phyloP scores from a whole-genome alignment of 1,284 basidiomycete genomes.

The Trichosporon sp. region DNA sequence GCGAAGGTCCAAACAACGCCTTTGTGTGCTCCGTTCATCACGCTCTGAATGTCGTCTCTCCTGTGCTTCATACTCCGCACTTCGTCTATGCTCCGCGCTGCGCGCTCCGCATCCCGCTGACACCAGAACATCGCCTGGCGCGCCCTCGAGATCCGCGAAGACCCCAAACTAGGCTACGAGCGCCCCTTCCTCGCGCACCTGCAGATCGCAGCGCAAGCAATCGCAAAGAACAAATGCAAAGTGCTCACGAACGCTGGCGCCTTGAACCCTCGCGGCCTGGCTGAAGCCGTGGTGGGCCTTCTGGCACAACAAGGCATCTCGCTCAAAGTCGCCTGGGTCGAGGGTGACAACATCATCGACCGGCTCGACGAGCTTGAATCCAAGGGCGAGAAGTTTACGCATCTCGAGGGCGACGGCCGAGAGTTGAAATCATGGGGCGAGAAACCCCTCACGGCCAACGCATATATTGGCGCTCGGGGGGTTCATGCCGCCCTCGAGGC shows the following conservation, averaged over 20 bases:
- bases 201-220: conserved; percentile 10
- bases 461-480: conserved; percentile 17
- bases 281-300: conserved; percentile 12
- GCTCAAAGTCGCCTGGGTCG: conserved; percentile 15
- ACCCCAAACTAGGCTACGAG: conserved; percentile 22
- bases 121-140: conserved; percentile 21
- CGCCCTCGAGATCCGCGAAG: conserved; percentile 18
- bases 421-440: conserved; percentile 9
- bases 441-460: conserved; percentile 15
- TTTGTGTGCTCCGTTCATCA: no score
- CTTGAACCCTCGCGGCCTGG: conserved; percentile 20
- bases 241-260: conserved; percentile 25
- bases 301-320: conserved; percentile 6
- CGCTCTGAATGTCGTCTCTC: no score
- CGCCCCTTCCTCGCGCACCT: conserved; percentile 20
- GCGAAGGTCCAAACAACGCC: no score
- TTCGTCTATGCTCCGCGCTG: background rate
- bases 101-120: background rate
- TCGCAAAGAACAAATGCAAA: conserved; percentile 16
- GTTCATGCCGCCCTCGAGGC: conserved; percentile 14
- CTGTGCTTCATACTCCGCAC: no score
- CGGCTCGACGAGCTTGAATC: conserved; percentile 12
- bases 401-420: conserved; percentile 14
- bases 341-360: conserved; percentile 16
- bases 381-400: conserved; percentile 14